Evolutionary conservation across 2,329 filamentous ascomycete species (phyloP), one percentile per base, ranked within the genome.

Genomic region (Hirsutella thompsonii): DNA sequence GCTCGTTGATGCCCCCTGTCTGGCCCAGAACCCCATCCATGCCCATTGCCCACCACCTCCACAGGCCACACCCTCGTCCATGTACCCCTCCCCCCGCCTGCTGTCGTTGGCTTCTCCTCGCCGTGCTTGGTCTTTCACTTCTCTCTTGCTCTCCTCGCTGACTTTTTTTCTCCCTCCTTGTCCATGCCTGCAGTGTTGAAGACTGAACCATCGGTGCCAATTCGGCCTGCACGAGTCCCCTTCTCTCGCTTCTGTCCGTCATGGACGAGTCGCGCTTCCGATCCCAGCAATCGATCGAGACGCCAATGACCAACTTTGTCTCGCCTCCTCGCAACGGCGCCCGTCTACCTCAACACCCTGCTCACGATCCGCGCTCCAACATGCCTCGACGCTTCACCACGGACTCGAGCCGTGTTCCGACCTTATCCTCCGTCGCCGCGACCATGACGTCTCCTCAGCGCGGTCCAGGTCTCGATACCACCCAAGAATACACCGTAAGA

Each of bases 361-460:
- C 73, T 48, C 73, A 77, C 60, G 86, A 94, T 57, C 74, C 75
- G 49, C 80, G 89, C 62, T 76, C 78, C 47, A 80, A 79, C 52
- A 71, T 96, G 58, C 86, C 89, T 63, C 81, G 90, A 56, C 83
- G 90, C 57, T 96, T 96, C 66, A 96, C 90, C 48, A 92, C 89
- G 43, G 93, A 94, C 66, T 80, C 85, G 65, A 73, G 86, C 63
- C 74, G 88, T 72, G 69, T 90, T 63, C 82, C 83, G 61, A 86
- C 83, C 58, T 68, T 85, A 63, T 76, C 72, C 43, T 74, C 76
- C 46, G 65, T 54, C 41, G 43, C 43, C 35, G 41, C 48, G 19
- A 37, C 38, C 37, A 38, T 89, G 56, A 70, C 72, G 32, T 59
- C 64, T 37, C 67, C 67, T 51, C 64, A 67, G 51, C 69, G 70